Evolutionary conservation across 768 basidiomycete species (phyloP), one percentile per base, ranked within the genome.

Genomic region (Trametes cubensis): DNA sequence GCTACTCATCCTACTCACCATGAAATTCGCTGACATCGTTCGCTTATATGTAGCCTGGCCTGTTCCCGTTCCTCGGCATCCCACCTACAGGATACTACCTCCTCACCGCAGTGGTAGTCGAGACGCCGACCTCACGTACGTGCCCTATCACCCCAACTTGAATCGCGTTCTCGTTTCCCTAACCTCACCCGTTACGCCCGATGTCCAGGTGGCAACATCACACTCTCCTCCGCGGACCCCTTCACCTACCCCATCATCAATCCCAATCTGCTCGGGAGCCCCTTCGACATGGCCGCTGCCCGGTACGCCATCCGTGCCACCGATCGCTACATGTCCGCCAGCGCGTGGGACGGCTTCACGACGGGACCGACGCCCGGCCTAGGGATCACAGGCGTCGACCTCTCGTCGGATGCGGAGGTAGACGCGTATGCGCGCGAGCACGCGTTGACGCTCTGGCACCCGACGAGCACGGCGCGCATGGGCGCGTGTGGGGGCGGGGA

Each of bases 401-500:
- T 34, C 6, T 34, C 34, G 6, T 26, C 47, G 47, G 47, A 72
- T 58, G 65, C 25, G 3, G 58, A 62, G 40, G 26, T 74, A 48
- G 65, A 65, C 23, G 52, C 58, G 11, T 71, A 62, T 48, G 63
- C 58, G 41, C 64, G 67, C 13, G 63, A 47, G 30, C 52, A 64
- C 45, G 53, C 65, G 17, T 47, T 56, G 15, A 65, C 68, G 8
- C 56, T 66, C 38, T 69, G 56, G 62, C 73, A 73, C 48, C 68
- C 72, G 8, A 58, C 63, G 21, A 63, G 79, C 21, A 78, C 80
- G 0, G 77, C 76, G 47, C 68, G 76, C 3, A 81, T 84, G 79
- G 70, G 78, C 41, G 74, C 77, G 6, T 66, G 67, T 21, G 68
- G 18, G 18, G 47, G 45, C 23, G 57, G 40, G 25, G 34, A 34